Evolutionary conservation across 768 basidiomycete genomes (phyloP).

Genomic region (Macrocybe gigantea): DNA sequence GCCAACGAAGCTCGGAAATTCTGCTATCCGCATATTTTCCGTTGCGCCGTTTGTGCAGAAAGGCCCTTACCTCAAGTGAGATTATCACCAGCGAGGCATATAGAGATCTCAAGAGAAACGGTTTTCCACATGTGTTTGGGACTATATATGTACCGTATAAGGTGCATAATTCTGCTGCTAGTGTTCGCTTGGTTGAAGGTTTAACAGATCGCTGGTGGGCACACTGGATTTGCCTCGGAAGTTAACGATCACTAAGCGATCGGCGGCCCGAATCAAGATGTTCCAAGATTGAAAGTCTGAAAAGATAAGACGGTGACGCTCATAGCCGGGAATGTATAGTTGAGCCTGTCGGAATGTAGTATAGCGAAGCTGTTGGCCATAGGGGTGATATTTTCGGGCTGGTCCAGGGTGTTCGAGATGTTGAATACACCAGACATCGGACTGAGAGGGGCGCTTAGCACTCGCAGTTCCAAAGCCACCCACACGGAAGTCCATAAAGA

Average conservation of each 20-base stretch:
- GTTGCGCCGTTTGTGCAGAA: constrained; percentile 12
- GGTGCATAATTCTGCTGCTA: neutral
- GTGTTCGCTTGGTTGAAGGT: too few species aligned
- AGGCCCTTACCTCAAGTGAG: constrained; percentile 4
- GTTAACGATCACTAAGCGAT: neutral
- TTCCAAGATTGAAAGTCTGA: constrained; percentile 11
- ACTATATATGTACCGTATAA: neutral
- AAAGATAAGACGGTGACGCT: constrained; percentile 24
- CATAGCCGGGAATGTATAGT: constrained; percentile 27
- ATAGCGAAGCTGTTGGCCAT: constrained; percentile 20
- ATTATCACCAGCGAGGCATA: neutral
- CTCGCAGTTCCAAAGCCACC: constrained; percentile 17
- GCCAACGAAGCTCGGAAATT: constrained; percentile 6
- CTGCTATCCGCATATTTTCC: constrained; percentile 17
- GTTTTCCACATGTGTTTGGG: too few species aligned
- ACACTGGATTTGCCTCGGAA: too few species aligned
- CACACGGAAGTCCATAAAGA: constrained; percentile 23
- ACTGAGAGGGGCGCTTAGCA: constrained; percentile 21
- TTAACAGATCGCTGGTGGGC: too few species aligned
- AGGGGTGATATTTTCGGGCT: constrained; percentile 25
- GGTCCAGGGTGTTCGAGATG: constrained; percentile 24
- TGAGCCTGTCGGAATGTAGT: constrained; percentile 20
- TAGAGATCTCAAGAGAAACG: neutral
- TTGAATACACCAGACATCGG: constrained; percentile 26
- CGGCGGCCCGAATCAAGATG: neutral